phyloP scores from a whole-genome alignment of 2,329 filamentous ascomycete species.

The Penicillium sp. region DNA sequence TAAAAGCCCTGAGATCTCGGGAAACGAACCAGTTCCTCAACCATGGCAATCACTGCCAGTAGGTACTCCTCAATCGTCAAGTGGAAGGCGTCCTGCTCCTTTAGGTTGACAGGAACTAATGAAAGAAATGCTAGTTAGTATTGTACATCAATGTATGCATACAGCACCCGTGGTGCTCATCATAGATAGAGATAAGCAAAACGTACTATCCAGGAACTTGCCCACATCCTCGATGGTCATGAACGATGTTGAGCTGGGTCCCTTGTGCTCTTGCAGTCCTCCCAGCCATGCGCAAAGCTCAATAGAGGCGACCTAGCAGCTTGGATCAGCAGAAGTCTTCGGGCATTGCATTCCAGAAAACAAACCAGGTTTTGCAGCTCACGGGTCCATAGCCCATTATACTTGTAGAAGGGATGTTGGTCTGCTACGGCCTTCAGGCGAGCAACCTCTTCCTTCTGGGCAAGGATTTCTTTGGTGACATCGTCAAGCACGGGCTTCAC shows the following conservation, averaged over 20 bases:
- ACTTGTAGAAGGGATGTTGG: constrained; percentile 96
- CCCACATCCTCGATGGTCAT: constrained; percentile 88
- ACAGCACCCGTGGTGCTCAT: background rate
- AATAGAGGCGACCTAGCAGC: constrained; percentile 58
- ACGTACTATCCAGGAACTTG: constrained; percentile 68
- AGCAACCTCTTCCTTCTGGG: constrained; percentile 69
- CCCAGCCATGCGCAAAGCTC: constrained; percentile 75
- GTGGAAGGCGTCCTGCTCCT: constrained; percentile 87
- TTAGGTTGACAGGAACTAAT: constrained; percentile 84
- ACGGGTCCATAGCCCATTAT: constrained; percentile 83
- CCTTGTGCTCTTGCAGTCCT: constrained; percentile 61
- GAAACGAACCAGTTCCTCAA: constrained; percentile 72
- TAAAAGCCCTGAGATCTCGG: background rate
- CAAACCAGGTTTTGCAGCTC: constrained; percentile 76
- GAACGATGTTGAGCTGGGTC: constrained; percentile 63
- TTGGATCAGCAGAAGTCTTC: constrained; percentile 34
- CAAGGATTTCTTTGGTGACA: constrained; percentile 67
- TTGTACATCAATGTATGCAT: background rate
- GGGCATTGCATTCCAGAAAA: constrained; percentile 25
- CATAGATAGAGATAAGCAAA: background rate
- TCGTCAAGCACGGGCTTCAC: constrained; percentile 68
- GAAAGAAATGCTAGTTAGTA: constrained; percentile 2
- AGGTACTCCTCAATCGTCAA: constrained; percentile 97
- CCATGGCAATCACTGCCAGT: constrained; percentile 78
- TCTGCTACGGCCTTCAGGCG: constrained; percentile 73